Evolutionary conservation across 2,329 filamentous ascomycete genomes (phyloP).

Genomic region (Fusarium pseudocircinatum): DNA sequence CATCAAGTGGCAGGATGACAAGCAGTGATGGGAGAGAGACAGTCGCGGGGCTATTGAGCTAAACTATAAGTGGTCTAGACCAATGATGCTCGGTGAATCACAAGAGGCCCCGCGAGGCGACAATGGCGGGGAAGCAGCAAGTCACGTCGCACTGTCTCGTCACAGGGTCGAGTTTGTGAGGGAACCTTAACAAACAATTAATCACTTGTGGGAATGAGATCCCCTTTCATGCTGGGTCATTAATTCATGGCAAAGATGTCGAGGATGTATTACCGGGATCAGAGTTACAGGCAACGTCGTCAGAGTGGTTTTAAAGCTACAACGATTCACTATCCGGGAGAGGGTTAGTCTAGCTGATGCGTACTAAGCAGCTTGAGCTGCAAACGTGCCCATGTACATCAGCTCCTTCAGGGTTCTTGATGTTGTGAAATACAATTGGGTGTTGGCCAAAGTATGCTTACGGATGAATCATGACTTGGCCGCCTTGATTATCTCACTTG

Average conservation of each 20-base stretch:
- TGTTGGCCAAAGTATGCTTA: too few relatives aligned
- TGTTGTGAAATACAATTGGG: not conserved
- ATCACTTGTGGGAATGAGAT: not conserved
- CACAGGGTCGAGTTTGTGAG: conserved; percentile 29
- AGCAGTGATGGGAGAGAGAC: conserved; percentile 32
- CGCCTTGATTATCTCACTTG: too few relatives aligned
- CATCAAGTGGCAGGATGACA: conserved; percentile 35
- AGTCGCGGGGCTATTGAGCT: conserved; percentile 41
- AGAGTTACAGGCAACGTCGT: not conserved
- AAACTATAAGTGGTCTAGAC: conserved; percentile 26
- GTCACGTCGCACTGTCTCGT: conserved; percentile 42
- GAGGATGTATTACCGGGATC: not conserved
- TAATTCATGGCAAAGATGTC: not conserved
- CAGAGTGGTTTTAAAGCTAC: conserved; percentile 6
- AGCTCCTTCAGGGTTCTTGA: not conserved
- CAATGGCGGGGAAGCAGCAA: conserved; percentile 39
- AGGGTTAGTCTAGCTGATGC: not conserved
- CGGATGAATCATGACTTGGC: not conserved
- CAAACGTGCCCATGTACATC: not conserved
- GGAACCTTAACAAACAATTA: conserved; percentile 1
- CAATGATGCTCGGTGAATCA: conserved; percentile 37
- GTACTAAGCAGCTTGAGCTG: not conserved
- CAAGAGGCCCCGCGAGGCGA: conserved; percentile 42
- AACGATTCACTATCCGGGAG: conserved; percentile 10
- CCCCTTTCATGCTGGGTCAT: not conserved